These are phyloP conservation scores for Plasmodiophora brassicae DNA, from an alignment of 208 protist genomes.

Conservation along the genomic window DNA sequence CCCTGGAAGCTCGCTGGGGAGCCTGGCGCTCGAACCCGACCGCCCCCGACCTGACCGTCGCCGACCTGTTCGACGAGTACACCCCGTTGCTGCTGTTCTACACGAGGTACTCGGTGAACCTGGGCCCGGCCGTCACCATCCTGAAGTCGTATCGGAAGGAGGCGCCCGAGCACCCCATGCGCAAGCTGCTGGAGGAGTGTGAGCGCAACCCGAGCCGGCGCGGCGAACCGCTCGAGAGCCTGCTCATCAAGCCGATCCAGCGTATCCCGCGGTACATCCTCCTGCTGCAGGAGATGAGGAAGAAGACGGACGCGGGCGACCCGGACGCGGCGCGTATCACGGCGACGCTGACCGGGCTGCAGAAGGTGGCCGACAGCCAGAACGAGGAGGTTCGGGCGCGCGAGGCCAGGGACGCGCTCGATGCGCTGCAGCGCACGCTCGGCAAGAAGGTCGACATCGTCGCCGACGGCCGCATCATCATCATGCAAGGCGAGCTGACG, in stretches of 20 bases:
- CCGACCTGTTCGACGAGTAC: conserved; percentile 12
- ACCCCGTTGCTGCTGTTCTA: conserved; percentile 4
- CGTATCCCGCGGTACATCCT: conserved; percentile 16
- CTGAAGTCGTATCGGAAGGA: not conserved
- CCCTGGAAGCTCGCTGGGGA: not conserved
- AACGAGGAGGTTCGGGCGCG: not conserved
- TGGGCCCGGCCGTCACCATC: not conserved
- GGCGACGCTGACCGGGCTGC: not conserved
- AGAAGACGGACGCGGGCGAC: not conserved
- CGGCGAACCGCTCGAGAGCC: not conserved
- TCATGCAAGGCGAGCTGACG: not conserved
- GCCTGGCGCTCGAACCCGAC: not conserved
- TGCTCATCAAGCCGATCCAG: conserved; percentile 24
- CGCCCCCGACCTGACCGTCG: not conserved
- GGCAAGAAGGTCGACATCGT: not conserved
- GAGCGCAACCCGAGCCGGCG: not conserved
- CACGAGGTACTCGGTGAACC: not conserved
- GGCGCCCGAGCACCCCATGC: not conserved
- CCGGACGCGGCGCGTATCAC: not conserved
- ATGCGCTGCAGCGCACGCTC: not conserved
- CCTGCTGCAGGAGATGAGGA: not conserved
- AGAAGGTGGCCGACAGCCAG: not conserved
- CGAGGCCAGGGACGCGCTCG: not conserved
- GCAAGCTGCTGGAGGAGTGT: not conserved
- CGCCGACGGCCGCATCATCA: not conserved